A percentile compares a stretch with the other conserved stretches of the same genome.
These are phyloP conservation scores for Pseudognaphalium luteoalbum DNA, from an alignment of 129 eudicot genomes.

Conservation along the genomic window DNA sequence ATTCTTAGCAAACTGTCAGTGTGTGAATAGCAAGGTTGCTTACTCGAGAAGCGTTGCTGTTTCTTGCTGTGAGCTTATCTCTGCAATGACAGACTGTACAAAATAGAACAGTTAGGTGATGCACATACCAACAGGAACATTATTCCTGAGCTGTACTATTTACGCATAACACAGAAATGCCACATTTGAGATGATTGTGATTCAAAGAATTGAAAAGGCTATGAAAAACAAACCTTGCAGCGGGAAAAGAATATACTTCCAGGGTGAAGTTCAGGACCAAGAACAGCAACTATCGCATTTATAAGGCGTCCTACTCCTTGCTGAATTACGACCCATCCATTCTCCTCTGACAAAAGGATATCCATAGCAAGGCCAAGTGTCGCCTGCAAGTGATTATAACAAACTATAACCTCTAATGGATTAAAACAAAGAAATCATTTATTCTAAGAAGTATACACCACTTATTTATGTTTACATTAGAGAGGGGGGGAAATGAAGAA, in stretches of 20 bases:
- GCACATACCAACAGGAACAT: constrained; percentile 17
- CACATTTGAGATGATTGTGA: constrained; percentile 4
- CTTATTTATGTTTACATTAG: background rate
- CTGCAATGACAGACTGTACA: constrained; percentile 86
- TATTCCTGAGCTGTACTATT: background rate
- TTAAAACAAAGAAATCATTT: background rate
- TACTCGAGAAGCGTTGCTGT: constrained; percentile 93
- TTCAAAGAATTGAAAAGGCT: constrained; percentile 4
- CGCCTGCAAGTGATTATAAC: constrained; percentile 48
- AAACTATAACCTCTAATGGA: background rate
- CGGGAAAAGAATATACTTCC: constrained; percentile 98
- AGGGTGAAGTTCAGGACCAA: constrained; percentile 97
- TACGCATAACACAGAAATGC: constrained; percentile 7
- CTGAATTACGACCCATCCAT: constrained; percentile 93
- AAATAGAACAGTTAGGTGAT: constrained; percentile 32
- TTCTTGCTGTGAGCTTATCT: constrained; percentile 89
- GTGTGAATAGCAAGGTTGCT: constrained; percentile 35
- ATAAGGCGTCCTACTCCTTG: constrained; percentile 93
- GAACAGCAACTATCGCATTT: constrained; percentile 97
- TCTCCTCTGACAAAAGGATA: constrained; percentile 82
- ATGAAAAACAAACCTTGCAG: constrained; percentile 68
- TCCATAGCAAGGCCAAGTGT: constrained; percentile 95
- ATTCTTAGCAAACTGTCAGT: constrained; percentile 3
- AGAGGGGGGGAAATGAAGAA: background rate
- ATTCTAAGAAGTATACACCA: background rate